phyloP scores from a whole-genome alignment of 164 flowering plant genomes.

The Vitis rupestris region DNA sequence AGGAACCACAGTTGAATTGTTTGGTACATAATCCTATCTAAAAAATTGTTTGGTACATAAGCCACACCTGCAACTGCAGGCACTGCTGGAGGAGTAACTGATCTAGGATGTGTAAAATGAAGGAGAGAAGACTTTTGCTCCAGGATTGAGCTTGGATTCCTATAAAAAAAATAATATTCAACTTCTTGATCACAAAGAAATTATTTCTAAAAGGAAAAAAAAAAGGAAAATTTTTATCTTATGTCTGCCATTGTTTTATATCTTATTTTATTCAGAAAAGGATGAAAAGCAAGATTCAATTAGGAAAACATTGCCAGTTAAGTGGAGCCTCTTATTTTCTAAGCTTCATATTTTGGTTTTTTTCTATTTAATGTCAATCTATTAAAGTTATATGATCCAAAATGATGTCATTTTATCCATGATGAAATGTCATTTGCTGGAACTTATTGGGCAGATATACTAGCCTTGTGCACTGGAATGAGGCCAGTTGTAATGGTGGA shows the following conservation, averaged over 20 bases:
- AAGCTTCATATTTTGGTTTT: too few relatives aligned
- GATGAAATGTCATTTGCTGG: neutral
- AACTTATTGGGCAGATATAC: constrained; percentile 55
- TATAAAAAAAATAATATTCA: constrained; percentile 7
- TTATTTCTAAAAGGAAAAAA: neutral
- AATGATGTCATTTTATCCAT: neutral
- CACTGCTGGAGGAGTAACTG: constrained; percentile 35
- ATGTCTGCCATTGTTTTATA: neutral
- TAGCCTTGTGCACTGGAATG: constrained; percentile 76
- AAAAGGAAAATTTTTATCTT: neutral
- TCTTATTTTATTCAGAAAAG: too few relatives aligned
- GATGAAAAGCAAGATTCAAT: too few relatives aligned
- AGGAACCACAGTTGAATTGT: constrained; percentile 36
- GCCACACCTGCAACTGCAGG: constrained; percentile 32
- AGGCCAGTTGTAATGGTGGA: constrained; percentile 94
- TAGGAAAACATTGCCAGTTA: too few relatives aligned
- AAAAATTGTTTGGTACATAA: constrained; percentile 46
- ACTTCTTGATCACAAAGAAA: neutral
- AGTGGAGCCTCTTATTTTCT: too few relatives aligned
- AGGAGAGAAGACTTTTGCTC: constrained; percentile 76
- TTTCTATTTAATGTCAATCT: too few relatives aligned
- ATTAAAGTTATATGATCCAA: too few relatives aligned
- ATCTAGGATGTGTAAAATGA: constrained; percentile 32
- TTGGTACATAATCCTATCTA: constrained; percentile 53
- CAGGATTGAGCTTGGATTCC: constrained; percentile 89